These are phyloP conservation scores for Moniliella sp. DNA, from an alignment of 1,284 basidiomycete genomes.

Conservation along the genomic window DNA sequence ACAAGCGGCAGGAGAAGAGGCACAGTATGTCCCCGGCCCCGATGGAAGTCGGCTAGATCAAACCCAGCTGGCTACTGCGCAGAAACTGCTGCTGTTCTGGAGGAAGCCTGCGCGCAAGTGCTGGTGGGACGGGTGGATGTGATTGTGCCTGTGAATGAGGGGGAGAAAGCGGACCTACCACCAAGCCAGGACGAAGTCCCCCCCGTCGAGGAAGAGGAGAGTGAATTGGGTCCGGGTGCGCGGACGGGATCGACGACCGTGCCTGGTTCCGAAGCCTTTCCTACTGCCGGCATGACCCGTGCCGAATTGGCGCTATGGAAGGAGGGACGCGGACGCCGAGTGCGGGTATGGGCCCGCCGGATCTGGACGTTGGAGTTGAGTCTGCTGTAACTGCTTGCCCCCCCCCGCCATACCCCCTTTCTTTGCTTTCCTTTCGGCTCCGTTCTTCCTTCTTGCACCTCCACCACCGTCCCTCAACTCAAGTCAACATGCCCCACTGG, in stretches of 20 bases:
- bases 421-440: no score
- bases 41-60: slow-evolving; percentile 55
- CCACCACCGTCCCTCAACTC: no score
- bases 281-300: slow-evolving; percentile 12
- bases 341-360: slow-evolving; percentile 64
- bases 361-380: slow-evolving; percentile 98
- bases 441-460: no score
- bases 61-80: slow-evolving; percentile 81
- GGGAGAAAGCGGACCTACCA: neutral
- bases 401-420: no score
- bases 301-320: slow-evolving; percentile 20
- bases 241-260: neutral
- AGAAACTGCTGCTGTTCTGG: slow-evolving; percentile 94
- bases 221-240: no score
- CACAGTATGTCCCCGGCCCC: slow-evolving; percentile 6
- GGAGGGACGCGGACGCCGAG: slow-evolving; percentile 17
- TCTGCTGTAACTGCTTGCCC: slow-evolving; percentile 50
- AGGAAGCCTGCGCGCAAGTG: slow-evolving; percentile 66
- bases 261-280: slow-evolving; percentile 1
- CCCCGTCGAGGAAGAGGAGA: no score
- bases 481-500: no score
- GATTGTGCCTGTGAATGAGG: slow-evolving; percentile 41
- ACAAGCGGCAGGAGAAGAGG: slow-evolving; percentile 2
- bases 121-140: slow-evolving; percentile 99
- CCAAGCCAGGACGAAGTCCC: neutral